A percentile compares a stretch with the other conserved stretches of the same genome.
Evolutionary conservation across 2,329 filamentous ascomycete species (phyloP).

Genomic region (Apiospora aurea): DNA sequence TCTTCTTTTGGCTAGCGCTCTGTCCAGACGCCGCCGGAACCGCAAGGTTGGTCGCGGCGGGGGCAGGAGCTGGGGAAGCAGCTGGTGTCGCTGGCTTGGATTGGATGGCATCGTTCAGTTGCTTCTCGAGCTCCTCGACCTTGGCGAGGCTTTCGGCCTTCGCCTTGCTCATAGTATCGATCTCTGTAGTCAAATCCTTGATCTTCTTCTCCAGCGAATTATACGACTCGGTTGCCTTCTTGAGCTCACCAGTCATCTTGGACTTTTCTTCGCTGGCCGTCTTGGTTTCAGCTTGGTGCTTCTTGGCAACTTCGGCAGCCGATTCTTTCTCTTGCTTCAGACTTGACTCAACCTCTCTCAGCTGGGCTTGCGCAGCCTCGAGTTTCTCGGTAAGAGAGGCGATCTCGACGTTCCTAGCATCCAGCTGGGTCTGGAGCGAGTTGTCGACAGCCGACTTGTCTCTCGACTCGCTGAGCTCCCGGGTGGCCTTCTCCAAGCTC

Average conservation of each 20-base stretch:
- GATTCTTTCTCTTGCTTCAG: constrained; percentile 41
- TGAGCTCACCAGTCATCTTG: constrained; percentile 43
- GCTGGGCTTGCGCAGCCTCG: constrained; percentile 50
- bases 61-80: constrained; percentile 29
- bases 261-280: constrained; percentile 35
- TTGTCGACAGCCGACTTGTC: constrained; percentile 50
- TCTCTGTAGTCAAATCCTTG: constrained; percentile 51
- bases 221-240: constrained; percentile 48
- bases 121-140: constrained; percentile 50
- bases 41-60: constrained; percentile 34
- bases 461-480: constrained; percentile 62
- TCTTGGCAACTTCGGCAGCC: constrained; percentile 32
- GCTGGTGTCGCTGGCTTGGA: constrained; percentile 27
- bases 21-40: constrained; percentile 38
- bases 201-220: constrained; percentile 38
- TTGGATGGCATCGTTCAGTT: constrained; percentile 38
- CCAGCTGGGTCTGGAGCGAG: constrained; percentile 57
- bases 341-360: constrained; percentile 52
- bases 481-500: constrained; percentile 71
- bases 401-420: constrained; percentile 56
- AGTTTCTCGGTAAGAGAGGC: constrained; percentile 58
- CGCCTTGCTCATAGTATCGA: constrained; percentile 47
- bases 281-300: constrained; percentile 39
- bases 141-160: constrained; percentile 50
- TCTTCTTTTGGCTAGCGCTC: constrained; percentile 53